phyloP scores from a whole-genome alignment of 169 alveolate species.

The Plasmodium billcollinsi region DNA sequence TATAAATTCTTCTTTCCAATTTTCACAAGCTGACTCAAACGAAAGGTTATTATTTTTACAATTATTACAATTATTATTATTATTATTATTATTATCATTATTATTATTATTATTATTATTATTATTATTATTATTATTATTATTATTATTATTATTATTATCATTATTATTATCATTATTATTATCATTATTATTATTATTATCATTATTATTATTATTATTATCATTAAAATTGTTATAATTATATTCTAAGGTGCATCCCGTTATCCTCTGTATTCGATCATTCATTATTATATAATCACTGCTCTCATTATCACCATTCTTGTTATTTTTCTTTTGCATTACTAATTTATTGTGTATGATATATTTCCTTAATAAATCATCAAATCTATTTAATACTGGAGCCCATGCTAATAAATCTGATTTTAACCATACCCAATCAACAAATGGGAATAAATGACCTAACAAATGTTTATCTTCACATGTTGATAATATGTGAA shows the following conservation, averaged over 20 bases:
- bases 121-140: not conserved
- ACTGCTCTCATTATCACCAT: slow-evolving; percentile 4
- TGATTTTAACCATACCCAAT: slow-evolving; percentile 88
- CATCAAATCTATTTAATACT: slow-evolving; percentile 86
- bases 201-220: not conserved
- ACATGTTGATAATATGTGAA: slow-evolving; percentile 81
- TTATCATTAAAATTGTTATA: too few relatives aligned
- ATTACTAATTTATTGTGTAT: slow-evolving; percentile 62
- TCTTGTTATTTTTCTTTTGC: slow-evolving; percentile 38
- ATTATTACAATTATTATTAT: not conserved
- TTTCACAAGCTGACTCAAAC: not conserved
- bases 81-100: not conserved
- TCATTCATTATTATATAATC: too few relatives aligned
- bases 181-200: not conserved
- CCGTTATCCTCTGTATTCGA: too few relatives aligned
- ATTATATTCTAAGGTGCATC: too few relatives aligned
- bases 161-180: too few relatives aligned
- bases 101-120: not conserved
- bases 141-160: not conserved
- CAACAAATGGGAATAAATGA: slow-evolving; percentile 84
- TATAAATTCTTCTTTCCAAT: slow-evolving; percentile 4
- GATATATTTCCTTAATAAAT: slow-evolving; percentile 78
- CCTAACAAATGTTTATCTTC: slow-evolving; percentile 68
- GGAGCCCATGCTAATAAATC: slow-evolving; percentile 88
- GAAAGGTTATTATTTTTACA: not conserved